These are phyloP conservation scores for Pleurotus eryngii DNA, from an alignment of 768 basidiomycete species.

Conservation along the genomic window DNA sequence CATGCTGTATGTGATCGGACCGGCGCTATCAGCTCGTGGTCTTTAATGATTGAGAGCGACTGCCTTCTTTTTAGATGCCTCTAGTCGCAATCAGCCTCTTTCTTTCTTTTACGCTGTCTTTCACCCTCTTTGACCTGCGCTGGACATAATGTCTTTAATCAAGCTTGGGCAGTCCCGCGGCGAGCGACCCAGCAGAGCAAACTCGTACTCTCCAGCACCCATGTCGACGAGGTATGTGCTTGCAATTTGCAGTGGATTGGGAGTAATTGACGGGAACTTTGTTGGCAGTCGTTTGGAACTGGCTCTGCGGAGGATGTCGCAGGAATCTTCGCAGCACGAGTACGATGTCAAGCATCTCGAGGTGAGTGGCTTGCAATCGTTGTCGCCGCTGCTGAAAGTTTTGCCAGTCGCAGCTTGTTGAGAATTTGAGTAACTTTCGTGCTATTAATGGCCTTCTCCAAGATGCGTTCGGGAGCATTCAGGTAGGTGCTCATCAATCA, in stretches of 20 bases:
- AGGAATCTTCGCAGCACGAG: conserved; percentile 48
- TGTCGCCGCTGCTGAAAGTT: conserved; percentile 3
- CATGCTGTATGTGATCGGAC: conserved; percentile 9
- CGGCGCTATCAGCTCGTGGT: conserved; percentile 49
- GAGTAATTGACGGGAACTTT: neutral
- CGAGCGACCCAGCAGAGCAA: conserved; percentile 22
- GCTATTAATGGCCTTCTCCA: conserved; percentile 69
- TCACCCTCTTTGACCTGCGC: conserved; percentile 14
- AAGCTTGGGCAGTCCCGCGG: neutral
- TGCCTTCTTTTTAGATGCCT: conserved; percentile 16
- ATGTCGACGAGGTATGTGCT: conserved; percentile 14
- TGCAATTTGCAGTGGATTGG: neutral
- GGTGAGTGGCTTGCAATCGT: conserved; percentile 27
- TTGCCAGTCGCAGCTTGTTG: conserved; percentile 57
- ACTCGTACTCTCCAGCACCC: conserved; percentile 35
- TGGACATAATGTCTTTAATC: neutral
- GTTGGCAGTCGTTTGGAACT: conserved; percentile 42
- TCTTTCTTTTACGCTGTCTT: conserved; percentile 20
- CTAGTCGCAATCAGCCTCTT: conserved; percentile 12
- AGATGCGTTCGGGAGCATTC: conserved; percentile 58
- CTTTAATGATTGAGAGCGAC: conserved; percentile 6
- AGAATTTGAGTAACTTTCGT: conserved; percentile 71
- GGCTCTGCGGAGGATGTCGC: conserved; percentile 42
- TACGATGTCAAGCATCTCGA: conserved; percentile 61
- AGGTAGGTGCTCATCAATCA: conserved; percentile 49